Base-by-base conservation (phyloP, 805 yeast genomes). In the Lipomyces starkeyi region DNA sequence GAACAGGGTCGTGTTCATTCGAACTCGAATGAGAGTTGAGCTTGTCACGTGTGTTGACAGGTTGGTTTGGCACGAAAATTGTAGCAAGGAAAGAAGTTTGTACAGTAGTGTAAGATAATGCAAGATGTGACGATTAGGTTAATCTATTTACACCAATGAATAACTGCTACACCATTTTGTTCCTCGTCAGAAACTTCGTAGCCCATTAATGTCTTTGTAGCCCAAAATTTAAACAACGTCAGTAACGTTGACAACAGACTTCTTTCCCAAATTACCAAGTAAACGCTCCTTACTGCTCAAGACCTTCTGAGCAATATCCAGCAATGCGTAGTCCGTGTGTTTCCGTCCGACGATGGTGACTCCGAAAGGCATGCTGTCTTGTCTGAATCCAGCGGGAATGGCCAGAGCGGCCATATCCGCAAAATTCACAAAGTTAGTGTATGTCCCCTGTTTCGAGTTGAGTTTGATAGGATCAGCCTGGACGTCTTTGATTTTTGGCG, bases 361-460 rank as follows among this genome's bases (percentile, higher is more conserved):
- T 78, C 98, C 98, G 71, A 87, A 89, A 8, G 98, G 97, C 73
- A 93, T 80, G 2, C 97, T 96, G 78, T 94, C 98, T 0, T 84
- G 73, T 76, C 93, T 84, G 85, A 92, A 94, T 1, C 97, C 97
- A 29, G 88, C 90, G 27, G 99, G 98, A 63, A 94, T 83, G 0
- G 98, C 91, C 74, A 94, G 82, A 0, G 97, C 98, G 40, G 97
- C 89, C 81, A 93, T 79, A 76, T 94, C 98, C 2, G 97, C 97
- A 77, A 94, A 84, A 78, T 95, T 94, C 74, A 91, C 97, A 78
- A 95, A 95, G 80, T 94, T 94, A 37, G 98, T 94, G 89, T 97
- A 94, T 14, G 97, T 93, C 32, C 99, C 99, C 81, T 95, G 99
- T 75, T 84, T 83, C 5, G 98, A 90, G 82, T 94, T 94, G 73